Conservation (phyloP, 73 alveolate genomes). For the Tetrahymena elliotti region DNA sequence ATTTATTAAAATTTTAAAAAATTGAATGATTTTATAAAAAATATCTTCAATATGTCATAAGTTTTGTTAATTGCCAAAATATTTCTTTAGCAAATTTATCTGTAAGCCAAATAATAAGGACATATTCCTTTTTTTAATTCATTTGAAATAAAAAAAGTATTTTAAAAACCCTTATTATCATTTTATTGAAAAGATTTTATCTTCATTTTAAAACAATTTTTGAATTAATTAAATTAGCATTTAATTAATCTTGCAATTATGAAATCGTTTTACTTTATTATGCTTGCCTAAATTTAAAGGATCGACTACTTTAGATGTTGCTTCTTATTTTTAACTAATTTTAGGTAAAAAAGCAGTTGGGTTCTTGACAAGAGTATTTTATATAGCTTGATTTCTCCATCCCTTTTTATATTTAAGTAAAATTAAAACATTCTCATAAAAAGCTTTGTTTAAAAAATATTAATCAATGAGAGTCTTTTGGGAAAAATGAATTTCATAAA, state of each 20-base stretch:
- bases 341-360: conserved; percentile 28
- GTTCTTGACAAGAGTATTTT: conserved; percentile 8
- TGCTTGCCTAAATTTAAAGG: not conserved
- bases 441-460: not conserved
- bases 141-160: no score
- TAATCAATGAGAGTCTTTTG: not conserved
- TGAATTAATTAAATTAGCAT: not conserved
- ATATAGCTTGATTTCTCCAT: conserved; percentile 19
- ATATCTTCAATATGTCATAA: not conserved
- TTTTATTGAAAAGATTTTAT: not conserved
- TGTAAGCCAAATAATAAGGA: not conserved
- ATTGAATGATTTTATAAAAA: not conserved
- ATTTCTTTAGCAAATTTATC: not conserved
- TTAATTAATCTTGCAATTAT: not conserved
- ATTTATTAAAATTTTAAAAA: not conserved
- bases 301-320: conserved; percentile 6
- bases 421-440: not conserved
- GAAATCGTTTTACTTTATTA: not conserved
- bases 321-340: conserved; percentile 47
- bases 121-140: no score
- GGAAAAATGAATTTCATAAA: not conserved
- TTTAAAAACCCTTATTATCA: not conserved
- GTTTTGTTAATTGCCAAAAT: conserved; percentile 1
- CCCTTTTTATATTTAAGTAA: not conserved
- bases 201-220: not conserved